phyloP scores from a whole-genome alignment of 345 rosid species.

The Draba incana region DNA sequence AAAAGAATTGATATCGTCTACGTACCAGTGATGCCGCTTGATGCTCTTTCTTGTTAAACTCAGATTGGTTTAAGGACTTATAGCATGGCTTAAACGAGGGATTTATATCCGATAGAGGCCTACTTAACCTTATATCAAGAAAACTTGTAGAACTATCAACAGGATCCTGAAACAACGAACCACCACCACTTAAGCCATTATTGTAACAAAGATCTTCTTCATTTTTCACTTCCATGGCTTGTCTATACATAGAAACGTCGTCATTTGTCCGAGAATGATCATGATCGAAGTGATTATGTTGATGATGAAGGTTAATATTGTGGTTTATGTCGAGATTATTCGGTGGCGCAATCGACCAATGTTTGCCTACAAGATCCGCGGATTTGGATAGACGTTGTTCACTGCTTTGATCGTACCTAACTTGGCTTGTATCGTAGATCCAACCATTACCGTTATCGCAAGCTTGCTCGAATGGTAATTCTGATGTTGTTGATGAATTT shows the following conservation, averaged over 20 bases:
- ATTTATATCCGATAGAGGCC: slow-evolving; percentile 52
- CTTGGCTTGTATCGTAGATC: slow-evolving; percentile 42
- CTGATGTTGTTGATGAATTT: slow-evolving; percentile 45
- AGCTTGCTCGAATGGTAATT: slow-evolving; percentile 48
- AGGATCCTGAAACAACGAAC: slow-evolving; percentile 40
- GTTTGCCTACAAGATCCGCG: slow-evolving; percentile 54
- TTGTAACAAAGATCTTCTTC: slow-evolving; percentile 47
- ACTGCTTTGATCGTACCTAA: slow-evolving; percentile 45
- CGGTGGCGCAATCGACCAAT: slow-evolving; percentile 79
- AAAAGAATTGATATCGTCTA: background rate
- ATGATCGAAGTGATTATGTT: slow-evolving; percentile 35
- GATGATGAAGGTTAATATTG: slow-evolving; percentile 32
- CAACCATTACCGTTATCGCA: slow-evolving; percentile 51
- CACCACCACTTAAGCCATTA: slow-evolving; percentile 34
- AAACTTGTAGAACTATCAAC: slow-evolving; percentile 41
- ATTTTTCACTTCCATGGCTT: slow-evolving; percentile 38
- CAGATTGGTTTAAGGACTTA: slow-evolving; percentile 52
- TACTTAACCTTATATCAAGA: slow-evolving; percentile 48
- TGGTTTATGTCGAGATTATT: slow-evolving; percentile 49
- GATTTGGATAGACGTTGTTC: slow-evolving; percentile 52
- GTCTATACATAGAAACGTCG: slow-evolving; percentile 45
- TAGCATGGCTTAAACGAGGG: slow-evolving; percentile 50
- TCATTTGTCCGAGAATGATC: slow-evolving; percentile 40
- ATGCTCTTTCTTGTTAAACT: slow-evolving; percentile 56
- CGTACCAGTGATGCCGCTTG: slow-evolving; percentile 54